A percentile compares a stretch with the other conserved stretches of the same genome.
Conservation (phyloP, 1,139 yeast species). For the Blastobotrys ciferrii region DNA sequence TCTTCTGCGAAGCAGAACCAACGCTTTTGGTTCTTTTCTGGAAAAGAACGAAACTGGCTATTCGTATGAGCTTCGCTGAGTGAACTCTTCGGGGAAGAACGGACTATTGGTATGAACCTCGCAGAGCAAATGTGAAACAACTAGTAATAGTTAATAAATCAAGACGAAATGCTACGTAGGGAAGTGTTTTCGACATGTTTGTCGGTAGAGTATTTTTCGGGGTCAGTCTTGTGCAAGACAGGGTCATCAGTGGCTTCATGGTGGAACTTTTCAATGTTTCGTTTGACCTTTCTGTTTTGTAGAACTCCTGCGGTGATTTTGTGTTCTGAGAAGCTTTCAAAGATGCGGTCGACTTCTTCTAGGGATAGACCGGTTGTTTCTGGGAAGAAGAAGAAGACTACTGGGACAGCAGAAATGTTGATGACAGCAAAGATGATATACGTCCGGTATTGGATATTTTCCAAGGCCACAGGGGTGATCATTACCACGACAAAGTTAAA, state of each 20-base stretch:
- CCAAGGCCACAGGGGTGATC: constrained; percentile 42
- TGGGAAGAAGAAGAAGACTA: constrained; percentile 47
- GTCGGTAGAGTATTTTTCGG: not conserved
- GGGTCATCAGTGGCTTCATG: not conserved
- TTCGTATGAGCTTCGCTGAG: no score
- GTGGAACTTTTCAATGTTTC: constrained; percentile 9
- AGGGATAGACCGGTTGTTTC: constrained; percentile 41
- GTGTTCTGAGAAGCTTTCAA: constrained; percentile 2
- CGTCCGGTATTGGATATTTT: constrained; percentile 37
- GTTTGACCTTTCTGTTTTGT: not conserved
- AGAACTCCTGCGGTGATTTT: not conserved
- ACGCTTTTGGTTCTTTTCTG: no score
- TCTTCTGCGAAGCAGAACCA: no score
- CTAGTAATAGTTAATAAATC: no score
- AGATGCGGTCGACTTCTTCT: constrained; percentile 42
- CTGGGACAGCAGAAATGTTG: constrained; percentile 55
- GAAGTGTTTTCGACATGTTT: not conserved
- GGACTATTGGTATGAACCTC: no score
- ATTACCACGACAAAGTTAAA: constrained; percentile 45
- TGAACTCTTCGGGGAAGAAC: no score
- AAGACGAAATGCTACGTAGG: not conserved
- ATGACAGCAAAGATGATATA: constrained; percentile 37
- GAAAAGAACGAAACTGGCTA: no score
- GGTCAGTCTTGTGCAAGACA: not conserved
- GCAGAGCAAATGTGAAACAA: no score